These are phyloP conservation scores for Pythium insidiosum DNA, from an alignment of 352 stramenopile genomes.

Conservation along the genomic window DNA sequence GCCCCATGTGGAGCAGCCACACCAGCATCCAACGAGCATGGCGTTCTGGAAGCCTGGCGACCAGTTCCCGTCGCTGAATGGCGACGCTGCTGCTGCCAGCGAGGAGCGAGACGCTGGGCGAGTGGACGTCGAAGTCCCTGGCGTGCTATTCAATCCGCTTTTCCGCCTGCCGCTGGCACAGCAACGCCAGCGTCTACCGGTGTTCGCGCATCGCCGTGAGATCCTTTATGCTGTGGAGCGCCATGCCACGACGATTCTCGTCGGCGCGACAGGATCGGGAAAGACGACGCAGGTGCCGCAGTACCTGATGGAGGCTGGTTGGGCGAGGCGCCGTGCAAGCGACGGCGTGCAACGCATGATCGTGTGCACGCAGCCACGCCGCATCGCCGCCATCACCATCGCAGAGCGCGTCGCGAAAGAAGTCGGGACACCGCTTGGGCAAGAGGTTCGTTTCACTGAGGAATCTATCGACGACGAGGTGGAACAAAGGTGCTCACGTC, in stretches of 20 bases:
- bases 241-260: slow-evolving; percentile 84
- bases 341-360: slow-evolving; percentile 25
- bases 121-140: slow-evolving; percentile 23
- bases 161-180: slow-evolving; percentile 39
- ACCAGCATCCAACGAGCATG: too few species aligned
- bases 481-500: too few species aligned
- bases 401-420: slow-evolving; percentile 96
- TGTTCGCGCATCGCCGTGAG: slow-evolving; percentile 82
- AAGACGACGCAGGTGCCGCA: slow-evolving; percentile 93
- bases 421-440: slow-evolving; percentile 91
- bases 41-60: slow-evolving; percentile 68
- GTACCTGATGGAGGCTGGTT: slow-evolving; percentile 89
- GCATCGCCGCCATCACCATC: slow-evolving; percentile 97
- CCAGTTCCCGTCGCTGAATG: slow-evolving; percentile 6
- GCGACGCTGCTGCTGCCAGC: slow-evolving; percentile 3
- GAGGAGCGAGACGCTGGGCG: slow-evolving; percentile 10
- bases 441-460: slow-evolving; percentile 81
- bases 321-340: slow-evolving; percentile 23
- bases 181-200: slow-evolving; percentile 73
- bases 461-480: too few species aligned
- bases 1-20: too few species aligned
- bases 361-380: slow-evolving; percentile 91
- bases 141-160: slow-evolving; percentile 58
- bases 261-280: slow-evolving; percentile 89
- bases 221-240: slow-evolving; percentile 89